Conservation (phyloP, 768 basidiomycete genomes). For the Omphalotus guepiniiformis region DNA sequence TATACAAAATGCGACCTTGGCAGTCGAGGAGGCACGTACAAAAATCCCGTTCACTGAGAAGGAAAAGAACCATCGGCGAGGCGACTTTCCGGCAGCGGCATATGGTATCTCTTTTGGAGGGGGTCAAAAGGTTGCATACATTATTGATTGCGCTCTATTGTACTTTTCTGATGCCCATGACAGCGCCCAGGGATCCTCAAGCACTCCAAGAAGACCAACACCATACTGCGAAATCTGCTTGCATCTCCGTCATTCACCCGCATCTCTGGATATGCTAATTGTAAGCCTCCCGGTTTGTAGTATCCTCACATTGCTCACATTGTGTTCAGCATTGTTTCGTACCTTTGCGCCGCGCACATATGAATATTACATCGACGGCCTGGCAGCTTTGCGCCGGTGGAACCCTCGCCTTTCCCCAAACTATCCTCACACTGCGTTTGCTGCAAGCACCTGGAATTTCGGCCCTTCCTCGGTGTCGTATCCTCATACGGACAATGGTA, state of each 20-base stretch:
- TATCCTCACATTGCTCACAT: background rate
- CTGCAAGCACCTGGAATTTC: constrained; percentile 1
- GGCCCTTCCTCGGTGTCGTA: background rate
- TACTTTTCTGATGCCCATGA: no score
- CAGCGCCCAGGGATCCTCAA: background rate
- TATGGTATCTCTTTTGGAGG: background rate
- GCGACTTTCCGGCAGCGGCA: background rate
- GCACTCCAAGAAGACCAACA: background rate
- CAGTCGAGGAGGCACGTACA: background rate
- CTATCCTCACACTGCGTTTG: background rate
- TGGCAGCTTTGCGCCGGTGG: no score
- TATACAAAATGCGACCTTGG: no score
- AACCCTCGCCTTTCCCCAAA: background rate
- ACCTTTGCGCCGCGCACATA: background rate
- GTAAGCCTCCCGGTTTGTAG: background rate
- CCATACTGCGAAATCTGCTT: background rate
- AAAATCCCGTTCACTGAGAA: background rate
- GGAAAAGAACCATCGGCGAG: background rate
- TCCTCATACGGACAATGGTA: background rate
- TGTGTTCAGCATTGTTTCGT: background rate
- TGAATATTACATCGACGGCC: background rate
- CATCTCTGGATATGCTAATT: background rate
- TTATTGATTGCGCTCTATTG: background rate
- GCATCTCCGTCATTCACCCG: background rate
- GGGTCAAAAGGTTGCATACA: background rate